Evolutionary conservation across 2,329 filamentous ascomycete species (phyloP), one percentile per base, ranked within the genome.

Genomic region (Pseudogymnoascus sp.): DNA sequence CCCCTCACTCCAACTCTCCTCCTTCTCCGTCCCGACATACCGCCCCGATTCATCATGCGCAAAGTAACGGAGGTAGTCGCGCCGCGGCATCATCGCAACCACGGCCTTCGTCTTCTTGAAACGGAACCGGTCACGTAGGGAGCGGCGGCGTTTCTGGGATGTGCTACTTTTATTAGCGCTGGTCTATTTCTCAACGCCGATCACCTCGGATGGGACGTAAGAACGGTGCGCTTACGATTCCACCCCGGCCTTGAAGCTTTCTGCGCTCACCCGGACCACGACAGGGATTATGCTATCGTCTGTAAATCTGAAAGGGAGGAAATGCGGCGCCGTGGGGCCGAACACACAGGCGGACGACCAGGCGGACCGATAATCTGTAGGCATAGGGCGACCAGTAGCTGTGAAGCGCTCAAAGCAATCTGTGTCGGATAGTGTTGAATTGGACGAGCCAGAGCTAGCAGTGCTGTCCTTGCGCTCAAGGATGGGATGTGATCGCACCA

Each of bases 241-340:
- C 40, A 61, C 43, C 45, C 60, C 8, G 8, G 45, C 5, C 21
- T 25, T 23, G 35, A 21, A 38, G 21, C 9, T 23, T 35, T 11
- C 31, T 12, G 41, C 37, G n/a, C 31, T 28, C 52, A 45, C 12
- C 23, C 25, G 67, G 63, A 72, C 60, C 58, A 72, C 71, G 0
- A 69, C 71, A 2, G 71, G 70, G 9, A 72, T 70, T 33, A 72
- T 68, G n/a, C 66, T 68, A 14, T 72, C 71, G 40, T 72, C 70
- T 16, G 70, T 71, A 41, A 70, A 68, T 8, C 64, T 63, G 35
- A 61, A 65, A 2, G 66, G 70, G 11, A 71, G 61, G 11, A 71
- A 63, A n/a, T 69, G 65, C 0, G 70, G 70, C 9, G 66, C 49
- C 2, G 45, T 60, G n/a, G 49, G 49, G 5, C 49, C 49, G 60